Evolutionary conservation across 2,329 filamentous ascomycete species (phyloP).

Genomic region (Lecanicillium sp.): DNA sequence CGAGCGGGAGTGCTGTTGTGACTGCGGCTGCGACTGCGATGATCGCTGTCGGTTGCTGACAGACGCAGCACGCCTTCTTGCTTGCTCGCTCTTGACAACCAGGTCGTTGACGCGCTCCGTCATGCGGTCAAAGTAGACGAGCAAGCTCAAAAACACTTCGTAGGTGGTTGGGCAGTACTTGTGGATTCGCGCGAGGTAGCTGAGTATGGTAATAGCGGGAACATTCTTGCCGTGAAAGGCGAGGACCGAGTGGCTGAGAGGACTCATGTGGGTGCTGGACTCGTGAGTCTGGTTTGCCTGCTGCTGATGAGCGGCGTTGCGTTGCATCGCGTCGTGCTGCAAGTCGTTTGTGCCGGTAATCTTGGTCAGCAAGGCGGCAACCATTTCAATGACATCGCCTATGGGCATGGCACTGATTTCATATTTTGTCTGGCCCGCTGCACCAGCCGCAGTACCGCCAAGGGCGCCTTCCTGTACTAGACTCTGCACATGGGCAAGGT

Average conservation of each 20-base stretch:
- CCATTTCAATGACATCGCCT: slow-evolving; percentile 97
- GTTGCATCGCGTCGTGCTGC: slow-evolving; percentile 85
- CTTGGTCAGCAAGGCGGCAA: slow-evolving; percentile 89
- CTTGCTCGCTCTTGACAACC: slow-evolving; percentile 59
- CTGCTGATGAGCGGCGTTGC: slow-evolving; percentile 52
- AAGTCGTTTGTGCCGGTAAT: slow-evolving; percentile 95
- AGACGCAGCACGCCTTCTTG: slow-evolving; percentile 27
- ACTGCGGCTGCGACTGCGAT: slow-evolving; percentile 5
- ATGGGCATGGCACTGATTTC: slow-evolving; percentile 98
- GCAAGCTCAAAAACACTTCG: slow-evolving; percentile 88
- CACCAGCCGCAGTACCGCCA: slow-evolving; percentile 28
- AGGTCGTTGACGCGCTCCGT: slow-evolving; percentile 87
- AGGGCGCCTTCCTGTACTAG: slow-evolving; percentile 73
- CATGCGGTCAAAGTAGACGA: slow-evolving; percentile 99
- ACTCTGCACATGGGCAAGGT: slow-evolving; percentile 83
- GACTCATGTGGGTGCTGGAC: slow-evolving; percentile 51
- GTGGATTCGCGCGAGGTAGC: slow-evolving; percentile 91
- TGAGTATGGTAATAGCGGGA: slow-evolving; percentile 91
- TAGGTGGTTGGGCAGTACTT: slow-evolving; percentile 99
- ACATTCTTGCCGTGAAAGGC: slow-evolving; percentile 98
- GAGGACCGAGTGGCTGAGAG: slow-evolving; percentile 60
- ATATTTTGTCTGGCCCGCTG: slow-evolving; percentile 53
- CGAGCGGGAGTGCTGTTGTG: slow-evolving; percentile 6
- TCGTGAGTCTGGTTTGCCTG: slow-evolving; percentile 41
- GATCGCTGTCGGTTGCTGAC: slow-evolving; percentile 6